Conservation (phyloP, 1,284 basidiomycete species). For the Uromyces viciae-fabae region DNA sequence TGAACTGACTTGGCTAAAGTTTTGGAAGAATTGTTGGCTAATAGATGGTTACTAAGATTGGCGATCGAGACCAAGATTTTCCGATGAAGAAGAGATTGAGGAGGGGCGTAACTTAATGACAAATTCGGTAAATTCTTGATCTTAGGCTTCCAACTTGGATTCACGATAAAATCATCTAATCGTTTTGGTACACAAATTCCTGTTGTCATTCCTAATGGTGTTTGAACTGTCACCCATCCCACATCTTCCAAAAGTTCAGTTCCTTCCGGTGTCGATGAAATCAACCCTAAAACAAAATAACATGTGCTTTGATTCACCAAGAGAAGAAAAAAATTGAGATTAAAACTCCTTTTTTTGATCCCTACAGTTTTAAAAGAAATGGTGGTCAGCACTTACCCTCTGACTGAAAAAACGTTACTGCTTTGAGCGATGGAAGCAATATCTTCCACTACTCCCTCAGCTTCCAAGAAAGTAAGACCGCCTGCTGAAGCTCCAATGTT, state of each 20-base stretch:
- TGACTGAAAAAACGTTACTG: conserved; percentile 80
- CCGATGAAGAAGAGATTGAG: conserved; percentile 69
- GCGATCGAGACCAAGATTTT: conserved; percentile 84
- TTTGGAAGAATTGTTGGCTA: conserved; percentile 65
- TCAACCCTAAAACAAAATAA: conserved; percentile 85
- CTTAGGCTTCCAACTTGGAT: conserved; percentile 69
- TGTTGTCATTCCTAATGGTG: conserved; percentile 79
- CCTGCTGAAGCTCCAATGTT: conserved; percentile 86
- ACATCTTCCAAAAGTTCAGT: conserved; percentile 81
- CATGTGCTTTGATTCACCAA: conserved; percentile 69
- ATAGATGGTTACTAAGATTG: conserved; percentile 90
- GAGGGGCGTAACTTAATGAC: conserved; percentile 59
- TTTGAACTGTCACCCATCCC: conserved; percentile 84
- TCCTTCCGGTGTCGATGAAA: conserved; percentile 70
- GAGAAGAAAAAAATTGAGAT: conserved; percentile 26
- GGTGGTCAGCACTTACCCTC: conserved; percentile 67
- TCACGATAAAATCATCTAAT: conserved; percentile 72
- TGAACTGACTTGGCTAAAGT: conserved; percentile 22
- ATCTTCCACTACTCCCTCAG: conserved; percentile 83
- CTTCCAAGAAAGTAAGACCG: conserved; percentile 88
- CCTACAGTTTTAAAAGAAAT: neutral
- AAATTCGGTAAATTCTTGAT: conserved; percentile 57
- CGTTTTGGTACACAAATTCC: conserved; percentile 84
- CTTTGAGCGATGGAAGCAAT: conserved; percentile 86
- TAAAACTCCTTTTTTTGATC: conserved; percentile 23